Evolutionary conservation across 202 grass and related monocot species (phyloP).

Genomic region (Thinopyrum obtusiflorum): DNA sequence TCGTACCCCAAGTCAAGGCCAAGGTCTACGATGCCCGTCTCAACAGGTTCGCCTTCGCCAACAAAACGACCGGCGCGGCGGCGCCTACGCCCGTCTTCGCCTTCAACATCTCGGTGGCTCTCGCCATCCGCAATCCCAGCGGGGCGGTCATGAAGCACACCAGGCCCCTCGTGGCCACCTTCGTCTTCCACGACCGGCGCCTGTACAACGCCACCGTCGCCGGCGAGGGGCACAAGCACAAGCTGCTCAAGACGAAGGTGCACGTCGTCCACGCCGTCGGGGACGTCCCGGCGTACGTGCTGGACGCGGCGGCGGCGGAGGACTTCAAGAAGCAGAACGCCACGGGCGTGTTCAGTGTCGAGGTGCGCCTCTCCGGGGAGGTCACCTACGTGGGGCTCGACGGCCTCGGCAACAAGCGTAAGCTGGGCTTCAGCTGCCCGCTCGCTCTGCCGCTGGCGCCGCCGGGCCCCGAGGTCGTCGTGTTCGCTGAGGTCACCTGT

Average conservation of each 20-base stretch:
- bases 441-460: background rate
- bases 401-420: background rate
- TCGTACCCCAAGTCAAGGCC: background rate
- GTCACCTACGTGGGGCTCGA: background rate
- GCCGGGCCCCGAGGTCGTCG: conserved; percentile 13
- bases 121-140: background rate
- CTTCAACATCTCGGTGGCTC: conserved; percentile 3
- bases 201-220: background rate
- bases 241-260: background rate
- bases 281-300: background rate
- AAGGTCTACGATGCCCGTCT: conserved; percentile 10
- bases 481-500: conserved; percentile 14
- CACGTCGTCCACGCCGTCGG: background rate
- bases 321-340: conserved; percentile 22
- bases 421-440: background rate
- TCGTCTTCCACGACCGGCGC: conserved; percentile 20
- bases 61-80: no score
- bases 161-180: background rate
- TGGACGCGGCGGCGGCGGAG: background rate
- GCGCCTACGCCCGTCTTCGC: background rate
- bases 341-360: background rate
- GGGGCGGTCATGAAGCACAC: background rate
- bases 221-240: background rate
- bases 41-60: background rate
- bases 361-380: conserved; percentile 10